Conservation (phyloP, 768 basidiomycete genomes). For the Rickenella mellea region DNA sequence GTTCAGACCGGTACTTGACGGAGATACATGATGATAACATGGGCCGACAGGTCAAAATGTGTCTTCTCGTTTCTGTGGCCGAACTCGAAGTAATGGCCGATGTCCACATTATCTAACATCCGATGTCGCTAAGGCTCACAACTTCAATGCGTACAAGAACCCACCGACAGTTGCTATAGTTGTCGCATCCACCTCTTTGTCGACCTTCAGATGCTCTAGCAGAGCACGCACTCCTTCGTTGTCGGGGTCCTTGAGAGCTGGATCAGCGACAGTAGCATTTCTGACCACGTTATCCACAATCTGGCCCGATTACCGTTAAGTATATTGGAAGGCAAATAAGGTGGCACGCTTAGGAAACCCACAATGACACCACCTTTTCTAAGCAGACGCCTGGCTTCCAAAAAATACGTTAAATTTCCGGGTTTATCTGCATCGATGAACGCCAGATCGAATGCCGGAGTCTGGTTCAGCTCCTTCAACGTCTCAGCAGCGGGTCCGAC, state of each 20-base stretch:
- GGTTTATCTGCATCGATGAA: slow-evolving; percentile 71
- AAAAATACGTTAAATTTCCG: slow-evolving; percentile 45
- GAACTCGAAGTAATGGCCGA: no score
- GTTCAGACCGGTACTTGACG: no score
- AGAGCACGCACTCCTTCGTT: slow-evolving; percentile 35
- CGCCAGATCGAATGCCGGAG: slow-evolving; percentile 48
- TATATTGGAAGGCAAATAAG: no score
- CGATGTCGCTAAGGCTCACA: no score
- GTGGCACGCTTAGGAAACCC: slow-evolving; percentile 15
- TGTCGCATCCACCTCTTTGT: slow-evolving; percentile 40
- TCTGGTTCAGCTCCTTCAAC: slow-evolving; percentile 35
- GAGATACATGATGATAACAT: no score
- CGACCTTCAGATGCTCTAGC: slow-evolving; percentile 35
- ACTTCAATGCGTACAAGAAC: slow-evolving; percentile 44
- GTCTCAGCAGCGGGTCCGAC: slow-evolving; percentile 44
- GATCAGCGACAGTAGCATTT: slow-evolving; percentile 33
- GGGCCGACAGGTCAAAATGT: no score
- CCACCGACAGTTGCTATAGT: slow-evolving; percentile 40
- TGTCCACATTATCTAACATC: no score
- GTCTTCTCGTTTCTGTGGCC: no score
- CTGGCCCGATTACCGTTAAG: slow-evolving; percentile 16
- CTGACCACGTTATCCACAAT: slow-evolving; percentile 58
- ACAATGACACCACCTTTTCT: slow-evolving; percentile 55
- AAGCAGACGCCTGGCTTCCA: slow-evolving; percentile 49
- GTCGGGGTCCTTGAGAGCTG: no score